Percentiles rank a stretch among this genome's conserved stretches.
Conservation (phyloP, 2,329 filamentous ascomycete species). For the Arachnopeziza araneosa region DNA sequence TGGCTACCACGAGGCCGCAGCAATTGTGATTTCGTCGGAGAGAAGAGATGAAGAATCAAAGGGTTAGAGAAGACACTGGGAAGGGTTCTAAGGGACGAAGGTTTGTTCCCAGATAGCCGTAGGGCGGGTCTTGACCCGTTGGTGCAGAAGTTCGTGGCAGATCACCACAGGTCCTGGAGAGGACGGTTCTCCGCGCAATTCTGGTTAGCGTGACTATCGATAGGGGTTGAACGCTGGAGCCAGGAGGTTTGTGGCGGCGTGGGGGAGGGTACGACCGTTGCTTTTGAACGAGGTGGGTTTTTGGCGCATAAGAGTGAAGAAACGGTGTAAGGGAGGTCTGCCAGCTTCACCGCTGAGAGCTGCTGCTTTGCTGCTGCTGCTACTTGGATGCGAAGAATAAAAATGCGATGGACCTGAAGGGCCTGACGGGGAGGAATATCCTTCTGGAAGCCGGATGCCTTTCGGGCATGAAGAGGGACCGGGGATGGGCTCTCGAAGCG, state of each 20-base stretch:
- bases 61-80: slow-evolving; percentile 5
- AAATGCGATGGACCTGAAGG: slow-evolving; percentile 2
- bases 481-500: slow-evolving; percentile 13
- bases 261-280: slow-evolving; percentile 9
- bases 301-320: slow-evolving; percentile 16
- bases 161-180: slow-evolving; percentile 19
- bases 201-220: slow-evolving; percentile 17
- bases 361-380: not conserved
- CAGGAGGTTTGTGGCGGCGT: slow-evolving; percentile 4
- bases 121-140: slow-evolving; percentile 26
- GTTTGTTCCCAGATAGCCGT: slow-evolving; percentile 17
- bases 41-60: slow-evolving; percentile 2
- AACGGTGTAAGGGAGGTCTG: slow-evolving; percentile 20
- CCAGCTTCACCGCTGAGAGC: slow-evolving; percentile 18
- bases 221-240: slow-evolving; percentile 9
- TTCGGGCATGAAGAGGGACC: slow-evolving; percentile 19
- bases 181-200: slow-evolving; percentile 16
- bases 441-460: slow-evolving; percentile 8
- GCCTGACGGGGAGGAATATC: not conserved
- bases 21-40: slow-evolving; percentile 5
- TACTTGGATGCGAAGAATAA: slow-evolving; percentile 3
- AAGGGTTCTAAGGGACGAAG: not conserved
- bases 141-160: slow-evolving; percentile 22
- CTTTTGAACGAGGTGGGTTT: slow-evolving; percentile 13
- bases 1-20: slow-evolving; percentile 12